These are phyloP conservation scores for Euphorbia celastroides DNA, from an alignment of 441 rosid genomes.

Conservation along the genomic window DNA sequence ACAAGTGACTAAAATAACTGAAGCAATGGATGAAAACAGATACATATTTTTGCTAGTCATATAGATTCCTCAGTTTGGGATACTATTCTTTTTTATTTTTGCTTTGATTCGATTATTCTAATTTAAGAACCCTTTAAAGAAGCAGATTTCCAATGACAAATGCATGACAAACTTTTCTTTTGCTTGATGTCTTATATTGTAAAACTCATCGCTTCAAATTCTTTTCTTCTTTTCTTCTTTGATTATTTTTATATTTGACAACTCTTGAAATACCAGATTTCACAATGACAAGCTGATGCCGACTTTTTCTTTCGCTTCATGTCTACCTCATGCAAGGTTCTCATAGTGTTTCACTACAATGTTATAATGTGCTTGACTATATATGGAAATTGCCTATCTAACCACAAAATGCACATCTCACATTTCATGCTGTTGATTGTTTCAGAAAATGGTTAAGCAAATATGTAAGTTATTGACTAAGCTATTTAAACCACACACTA, in stretches of 20 bases:
- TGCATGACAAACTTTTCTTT: not conserved
- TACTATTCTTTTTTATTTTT: not conserved
- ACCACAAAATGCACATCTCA: not conserved
- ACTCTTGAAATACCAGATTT: not conserved
- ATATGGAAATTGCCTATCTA: not conserved
- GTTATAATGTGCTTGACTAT: not conserved
- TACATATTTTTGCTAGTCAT: not conserved
- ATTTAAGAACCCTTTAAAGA: not conserved
- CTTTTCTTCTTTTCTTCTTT: not conserved
- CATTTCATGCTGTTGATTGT: not conserved
- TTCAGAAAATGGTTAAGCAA: not conserved
- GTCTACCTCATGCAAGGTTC: not conserved
- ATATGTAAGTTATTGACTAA: not conserved
- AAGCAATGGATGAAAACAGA: not conserved
- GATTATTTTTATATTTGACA: not conserved
- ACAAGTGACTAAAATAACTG: not conserved
- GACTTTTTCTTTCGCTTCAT: not conserved
- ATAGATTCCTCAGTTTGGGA: not conserved
- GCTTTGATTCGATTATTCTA: not conserved
- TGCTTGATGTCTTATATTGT: not conserved
- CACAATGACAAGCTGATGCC: constrained; percentile 4
- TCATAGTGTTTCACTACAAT: not conserved
- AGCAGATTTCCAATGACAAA: not conserved
- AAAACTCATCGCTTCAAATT: not conserved
- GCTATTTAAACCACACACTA: not conserved